Evolutionary conservation across 352 stramenopile genomes (phyloP), one percentile per base, ranked within the genome.

Genomic region (Globisporangium yorkense): DNA sequence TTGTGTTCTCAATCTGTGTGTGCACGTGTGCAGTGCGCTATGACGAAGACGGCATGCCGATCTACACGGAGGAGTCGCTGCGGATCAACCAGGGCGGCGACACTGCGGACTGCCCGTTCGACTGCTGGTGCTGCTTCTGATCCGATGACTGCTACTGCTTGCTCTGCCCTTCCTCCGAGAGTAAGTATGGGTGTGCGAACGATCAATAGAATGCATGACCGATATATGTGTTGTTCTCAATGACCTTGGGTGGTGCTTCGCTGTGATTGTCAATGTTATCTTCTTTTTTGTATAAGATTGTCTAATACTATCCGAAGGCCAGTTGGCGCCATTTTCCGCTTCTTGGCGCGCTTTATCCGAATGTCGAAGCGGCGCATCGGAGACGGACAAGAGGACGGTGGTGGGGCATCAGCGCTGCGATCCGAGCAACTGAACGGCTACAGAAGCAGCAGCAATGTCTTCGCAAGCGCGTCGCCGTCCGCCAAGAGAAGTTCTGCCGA

Each of bases 111-210:
- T 96, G 87, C 46, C 87, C 87, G 0, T 96, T 96, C 55, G 87
- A 96, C 61, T 96, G 87, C 70, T 94, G 87, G 83, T 96, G 87
- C 68, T 96, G 87, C 70, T 96, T 95, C 50, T 96, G 63, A 57
- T 10, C 31, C 41, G 7, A 15, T 1, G 5, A 5, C 9, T 5
- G 16, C 3, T 6, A 4, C 3, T 13, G 24, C 16, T 15, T 20
- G 13, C 21, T 20, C 24, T 27, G 2, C 24, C 24, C 12, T 12
- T 18, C 13, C 5, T 16, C 5, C 10, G 37, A 18, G 37, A 6
- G 37, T 18, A 41, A 7, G 35, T 9, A 0, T 41, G 35, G 33
- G 5, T 37, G 33, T 18, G 37, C 37, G n/a, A 31, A 7, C 1
- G 44, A 31, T 13, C 44, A 29, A 49, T 49, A 49, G n/a, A 49